Conservation (phyloP, 2,329 filamentous ascomycete genomes). For the Aspergillus floridensis region DNA sequence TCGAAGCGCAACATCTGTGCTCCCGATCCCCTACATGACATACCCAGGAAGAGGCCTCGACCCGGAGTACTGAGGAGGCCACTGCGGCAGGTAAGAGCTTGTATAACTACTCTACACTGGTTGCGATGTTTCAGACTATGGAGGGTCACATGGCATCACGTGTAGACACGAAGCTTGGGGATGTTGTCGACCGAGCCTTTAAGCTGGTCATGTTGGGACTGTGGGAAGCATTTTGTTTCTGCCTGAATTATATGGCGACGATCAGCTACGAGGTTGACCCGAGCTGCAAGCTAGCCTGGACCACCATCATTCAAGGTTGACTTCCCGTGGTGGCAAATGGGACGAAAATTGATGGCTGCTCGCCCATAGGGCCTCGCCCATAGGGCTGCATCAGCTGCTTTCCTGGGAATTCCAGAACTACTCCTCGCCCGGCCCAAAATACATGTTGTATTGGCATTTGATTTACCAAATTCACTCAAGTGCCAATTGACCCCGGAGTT, state of each 20-base stretch:
- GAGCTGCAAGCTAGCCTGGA: background rate
- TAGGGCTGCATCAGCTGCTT: background rate
- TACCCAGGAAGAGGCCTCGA: too few relatives aligned
- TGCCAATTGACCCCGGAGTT: background rate
- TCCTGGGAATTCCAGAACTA: background rate
- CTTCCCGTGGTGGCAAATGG: background rate
- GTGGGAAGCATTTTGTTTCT: background rate
- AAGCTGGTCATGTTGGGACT: background rate
- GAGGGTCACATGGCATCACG: background rate
- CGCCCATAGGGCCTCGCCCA: background rate
- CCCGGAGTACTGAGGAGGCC: too few relatives aligned
- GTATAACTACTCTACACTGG: too few relatives aligned
- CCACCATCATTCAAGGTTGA: too few relatives aligned
- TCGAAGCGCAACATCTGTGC: too few relatives aligned
- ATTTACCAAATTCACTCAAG: too few relatives aligned
- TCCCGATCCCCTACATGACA: too few relatives aligned
- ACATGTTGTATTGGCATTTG: too few relatives aligned
- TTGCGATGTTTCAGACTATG: background rate
- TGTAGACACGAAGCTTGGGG: background rate
- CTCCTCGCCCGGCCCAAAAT: background rate
- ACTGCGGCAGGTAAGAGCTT: too few relatives aligned
- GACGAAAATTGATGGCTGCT: too few relatives aligned
- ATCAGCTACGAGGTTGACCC: background rate
- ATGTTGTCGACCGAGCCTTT: background rate
- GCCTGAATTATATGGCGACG: constrained; percentile 6